Base-by-base conservation (phyloP, 2,329 filamentous ascomycete genomes). In the Fusarium sp. region DNA sequence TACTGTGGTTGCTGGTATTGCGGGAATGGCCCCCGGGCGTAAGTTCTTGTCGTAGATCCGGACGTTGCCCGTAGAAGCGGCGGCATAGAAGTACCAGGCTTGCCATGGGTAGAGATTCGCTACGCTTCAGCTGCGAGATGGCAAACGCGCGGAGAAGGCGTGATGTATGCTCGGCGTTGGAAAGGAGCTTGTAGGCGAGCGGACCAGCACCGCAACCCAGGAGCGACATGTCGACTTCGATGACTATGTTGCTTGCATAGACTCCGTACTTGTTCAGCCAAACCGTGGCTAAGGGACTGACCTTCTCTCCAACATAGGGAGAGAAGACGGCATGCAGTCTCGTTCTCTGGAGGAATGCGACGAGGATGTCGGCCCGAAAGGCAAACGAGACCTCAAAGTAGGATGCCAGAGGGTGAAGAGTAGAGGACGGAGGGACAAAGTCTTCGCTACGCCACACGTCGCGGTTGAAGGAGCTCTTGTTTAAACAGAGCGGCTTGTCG, bases 221-320 rank as follows among this genome's bases (percentile, higher is more conserved):
- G 11, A 75, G 78, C 1, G 82, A 78, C 70, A 83, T 73, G 62
- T 85, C 83, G 2, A 85, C 31, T 62, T 85, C 83, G 10, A 85
- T 51, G 2, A 77, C 76, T 23, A 85, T 67, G 28, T 76, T 74
- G 15, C 71, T 77, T 69, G 84, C 80, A 36, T 80, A 78, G 2
- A 70, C 55, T 1, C 77, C 78, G 50, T 83, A 83, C 8, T 56
- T 70, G 31, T 77, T 75, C 28, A 82, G 66, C 78, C 78, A 83
- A 5, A 66, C 58, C 0, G 78, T 80, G 1, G 79, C 79, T 0
- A 82, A 75, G 0, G 81, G 81, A 36, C 78, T 80, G 2, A 80
- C 67, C 7, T 60, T 58, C 0, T 68, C 66, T 2, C 74, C 76
- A 4, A 81, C 77, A 46, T 78, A 82, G 1, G 82, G 82, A 0